Percentiles rank a stretch among this genome's conserved stretches.
phyloP scores from a whole-genome alignment of 768 basidiomycete species.

The Tylopilus rubrobrunneus region DNA sequence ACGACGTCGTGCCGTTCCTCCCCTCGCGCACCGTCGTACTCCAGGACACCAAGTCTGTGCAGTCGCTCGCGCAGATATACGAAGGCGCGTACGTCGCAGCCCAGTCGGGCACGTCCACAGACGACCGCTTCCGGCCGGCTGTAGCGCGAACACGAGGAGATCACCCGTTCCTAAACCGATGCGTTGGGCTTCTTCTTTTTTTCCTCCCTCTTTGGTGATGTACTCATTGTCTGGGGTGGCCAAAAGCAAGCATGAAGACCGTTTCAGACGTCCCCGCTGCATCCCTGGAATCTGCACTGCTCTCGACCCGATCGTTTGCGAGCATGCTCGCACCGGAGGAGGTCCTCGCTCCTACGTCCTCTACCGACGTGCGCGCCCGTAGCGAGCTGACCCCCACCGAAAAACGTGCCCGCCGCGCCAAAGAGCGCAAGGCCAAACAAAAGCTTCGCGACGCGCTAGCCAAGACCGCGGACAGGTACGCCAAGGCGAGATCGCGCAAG shows the following conservation, averaged over 20 bases:
- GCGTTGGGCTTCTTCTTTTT: constrained; percentile 24
- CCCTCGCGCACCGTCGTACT: constrained; percentile 88
- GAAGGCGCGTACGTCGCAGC: constrained; percentile 84
- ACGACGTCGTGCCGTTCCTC: constrained; percentile 85
- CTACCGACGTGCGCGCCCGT: constrained; percentile 54
- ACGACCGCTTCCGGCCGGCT: constrained; percentile 89
- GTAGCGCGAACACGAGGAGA: constrained; percentile 83
- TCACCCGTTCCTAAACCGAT: constrained; percentile 91
- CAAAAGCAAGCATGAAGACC: constrained; percentile 83
- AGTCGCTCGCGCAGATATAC: constrained; percentile 93
- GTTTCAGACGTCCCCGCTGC: constrained; percentile 79
- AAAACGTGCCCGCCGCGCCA: constrained; percentile 68
- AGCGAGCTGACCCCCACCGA: constrained; percentile 90
- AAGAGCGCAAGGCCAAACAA: constrained; percentile 67
- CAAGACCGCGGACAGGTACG: constrained; percentile 60
- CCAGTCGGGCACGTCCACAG: constrained; percentile 47
- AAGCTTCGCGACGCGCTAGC: constrained; percentile 63
- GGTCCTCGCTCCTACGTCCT: constrained; percentile 56
- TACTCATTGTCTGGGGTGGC: constrained; percentile 42
- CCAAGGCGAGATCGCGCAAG: constrained; percentile 39
- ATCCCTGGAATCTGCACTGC: constrained; percentile 86
- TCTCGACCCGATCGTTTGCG: constrained; percentile 68
- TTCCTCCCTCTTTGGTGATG: neutral
- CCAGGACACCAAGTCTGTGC: constrained; percentile 78
- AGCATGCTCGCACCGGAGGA: constrained; percentile 94